Conservation (phyloP, 2,329 filamentous ascomycete species). For the Dactylonectria macrodidyma region DNA sequence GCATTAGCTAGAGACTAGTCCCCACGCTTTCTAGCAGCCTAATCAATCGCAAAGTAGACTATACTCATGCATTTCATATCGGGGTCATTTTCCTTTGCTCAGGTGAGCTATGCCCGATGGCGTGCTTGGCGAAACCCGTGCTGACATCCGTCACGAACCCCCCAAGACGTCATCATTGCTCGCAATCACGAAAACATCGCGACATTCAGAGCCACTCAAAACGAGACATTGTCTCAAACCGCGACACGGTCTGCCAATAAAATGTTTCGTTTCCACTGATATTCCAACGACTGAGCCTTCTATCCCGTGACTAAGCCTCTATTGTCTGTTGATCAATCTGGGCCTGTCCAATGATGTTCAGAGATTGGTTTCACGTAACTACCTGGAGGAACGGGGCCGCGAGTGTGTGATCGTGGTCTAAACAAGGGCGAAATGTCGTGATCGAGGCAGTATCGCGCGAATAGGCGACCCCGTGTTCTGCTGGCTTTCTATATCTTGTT, state of each 20-base stretch:
- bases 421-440: constrained; percentile 5
- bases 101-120: neutral
- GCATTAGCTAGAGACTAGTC: neutral
- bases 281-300: neutral
- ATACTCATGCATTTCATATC: neutral
- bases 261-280: neutral
- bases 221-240: neutral
- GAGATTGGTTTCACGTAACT: neutral
- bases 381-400: neutral
- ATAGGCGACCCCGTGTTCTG: neutral
- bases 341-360: neutral
- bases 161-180: neutral
- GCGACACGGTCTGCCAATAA: neutral
- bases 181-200: constrained; percentile 6
- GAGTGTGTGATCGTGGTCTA: neutral
- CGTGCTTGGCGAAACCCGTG: constrained; percentile 4
- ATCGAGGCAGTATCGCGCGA: neutral
- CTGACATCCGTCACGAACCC: constrained; percentile 1
- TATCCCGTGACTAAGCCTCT: neutral
- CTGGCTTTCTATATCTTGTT: neutral
- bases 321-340: neutral
- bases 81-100: neutral
- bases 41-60: neutral
- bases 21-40: neutral
- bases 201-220: neutral